A percentile compares a stretch with the other conserved stretches of the same genome.
phyloP scores from a whole-genome alignment of 2,329 filamentous ascomycete species.

The Rutstroemia sp. region DNA sequence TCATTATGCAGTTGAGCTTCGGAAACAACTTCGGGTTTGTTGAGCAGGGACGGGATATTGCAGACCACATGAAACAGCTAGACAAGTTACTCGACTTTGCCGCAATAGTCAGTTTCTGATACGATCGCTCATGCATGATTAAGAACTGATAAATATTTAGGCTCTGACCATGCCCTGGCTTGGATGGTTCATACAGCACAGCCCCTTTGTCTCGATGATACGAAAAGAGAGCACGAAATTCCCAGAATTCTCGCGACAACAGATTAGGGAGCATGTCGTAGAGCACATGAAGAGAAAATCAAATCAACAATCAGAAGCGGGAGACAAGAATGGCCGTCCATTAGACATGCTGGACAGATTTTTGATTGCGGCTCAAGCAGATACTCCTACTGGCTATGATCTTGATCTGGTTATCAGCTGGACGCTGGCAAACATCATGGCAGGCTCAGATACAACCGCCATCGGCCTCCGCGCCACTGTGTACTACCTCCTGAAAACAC shows the following conservation, averaged over 20 bases:
- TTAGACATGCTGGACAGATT: neutral
- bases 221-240: neutral
- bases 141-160: neutral
- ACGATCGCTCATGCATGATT: neutral
- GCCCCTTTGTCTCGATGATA: neutral
- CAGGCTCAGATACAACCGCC: slow-evolving; percentile 2
- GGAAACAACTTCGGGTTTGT: slow-evolving; percentile 11
- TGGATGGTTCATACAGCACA: neutral
- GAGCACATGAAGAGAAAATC: neutral
- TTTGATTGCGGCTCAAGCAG: neutral
- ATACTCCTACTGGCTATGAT: neutral
- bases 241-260: neutral
- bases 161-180: neutral
- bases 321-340: neutral
- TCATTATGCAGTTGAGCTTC: slow-evolving; percentile 13
- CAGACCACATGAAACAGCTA: neutral
- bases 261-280: neutral
- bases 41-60: slow-evolving; percentile 9
- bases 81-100: neutral
- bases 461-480: neutral
- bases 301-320: neutral
- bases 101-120: neutral
- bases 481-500: neutral
- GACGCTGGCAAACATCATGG: neutral
- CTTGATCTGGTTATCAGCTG: neutral